Percentiles rank a stretch among this genome's conserved stretches.
These are phyloP conservation scores for Oidiodendron maius DNA, from an alignment of 495 filamentous ascomycete genomes.

Conservation along the genomic window DNA sequence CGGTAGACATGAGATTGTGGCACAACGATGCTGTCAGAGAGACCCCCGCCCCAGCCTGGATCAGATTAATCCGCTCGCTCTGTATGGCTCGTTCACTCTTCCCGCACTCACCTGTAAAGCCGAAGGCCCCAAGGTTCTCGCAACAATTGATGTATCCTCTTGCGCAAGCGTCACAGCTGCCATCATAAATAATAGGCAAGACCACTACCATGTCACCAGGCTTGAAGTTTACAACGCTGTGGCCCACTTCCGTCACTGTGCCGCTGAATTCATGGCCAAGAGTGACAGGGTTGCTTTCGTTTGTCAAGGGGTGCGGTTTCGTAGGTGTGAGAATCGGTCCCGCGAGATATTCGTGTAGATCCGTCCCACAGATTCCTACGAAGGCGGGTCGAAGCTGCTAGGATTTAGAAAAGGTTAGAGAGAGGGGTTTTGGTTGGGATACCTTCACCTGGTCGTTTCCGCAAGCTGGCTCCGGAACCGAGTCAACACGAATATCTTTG, in stretches of 20 bases:
- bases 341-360: slow-evolving; percentile 56
- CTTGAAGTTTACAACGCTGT: slow-evolving; percentile 41
- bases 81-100: too few species aligned
- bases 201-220: slow-evolving; percentile 51
- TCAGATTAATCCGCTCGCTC: too few species aligned
- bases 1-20: slow-evolving; percentile 31
- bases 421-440: too few species aligned
- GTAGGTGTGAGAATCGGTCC: slow-evolving; percentile 50
- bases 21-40: slow-evolving; percentile 51
- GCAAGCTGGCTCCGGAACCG: slow-evolving; percentile 29
- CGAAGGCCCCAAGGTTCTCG: slow-evolving; percentile 53
- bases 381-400: slow-evolving; percentile 49
- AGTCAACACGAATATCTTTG: slow-evolving; percentile 36
- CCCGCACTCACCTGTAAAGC: slow-evolving; percentile 51
- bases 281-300: slow-evolving; percentile 47
- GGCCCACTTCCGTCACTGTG: slow-evolving; percentile 51
- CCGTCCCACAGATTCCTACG: slow-evolving; percentile 55
- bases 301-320: slow-evolving; percentile 52
- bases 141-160: slow-evolving; percentile 50
- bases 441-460: slow-evolving; percentile 24
- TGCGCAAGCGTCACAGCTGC: slow-evolving; percentile 45
- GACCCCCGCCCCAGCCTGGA: slow-evolving; percentile 55
- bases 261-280: slow-evolving; percentile 62
- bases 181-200: slow-evolving; percentile 55
- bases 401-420: too few species aligned